Evolutionary conservation across 2,329 filamentous ascomycete species (phyloP).

Genomic region (Chaetoscypha palmicola): DNA sequence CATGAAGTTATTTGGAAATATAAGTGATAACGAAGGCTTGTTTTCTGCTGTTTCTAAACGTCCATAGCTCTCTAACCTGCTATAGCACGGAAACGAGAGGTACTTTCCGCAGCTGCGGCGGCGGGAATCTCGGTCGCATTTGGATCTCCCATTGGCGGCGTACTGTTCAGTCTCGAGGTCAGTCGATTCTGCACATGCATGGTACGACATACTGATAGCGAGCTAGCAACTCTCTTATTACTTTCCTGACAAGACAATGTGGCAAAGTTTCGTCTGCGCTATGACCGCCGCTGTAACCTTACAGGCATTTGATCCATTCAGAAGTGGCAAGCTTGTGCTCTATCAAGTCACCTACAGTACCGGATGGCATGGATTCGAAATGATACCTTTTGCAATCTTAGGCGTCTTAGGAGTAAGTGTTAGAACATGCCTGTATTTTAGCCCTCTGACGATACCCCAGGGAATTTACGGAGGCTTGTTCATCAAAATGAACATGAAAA

Average conservation of each 20-base stretch:
- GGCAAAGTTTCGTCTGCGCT: slow-evolving; percentile 98
- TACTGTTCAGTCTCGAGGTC: slow-evolving; percentile 90
- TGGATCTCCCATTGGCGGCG: slow-evolving; percentile 72
- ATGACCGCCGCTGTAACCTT: slow-evolving; percentile 97
- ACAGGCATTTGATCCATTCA: slow-evolving; percentile 88
- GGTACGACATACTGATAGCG: slow-evolving; percentile 10
- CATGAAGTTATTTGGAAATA: slow-evolving; percentile 76
- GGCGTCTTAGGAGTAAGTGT: slow-evolving; percentile 66
- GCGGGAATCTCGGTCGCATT: slow-evolving; percentile 54
- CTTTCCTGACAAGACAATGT: slow-evolving; percentile 99
- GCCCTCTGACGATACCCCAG: slow-evolving; percentile 30
- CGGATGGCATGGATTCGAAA: slow-evolving; percentile 90
- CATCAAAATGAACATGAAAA: slow-evolving; percentile 86
- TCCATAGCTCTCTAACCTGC: slow-evolving; percentile 22
- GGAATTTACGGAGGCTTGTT: slow-evolving; percentile 94
- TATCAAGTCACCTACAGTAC: slow-evolving; percentile 93
- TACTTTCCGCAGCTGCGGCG: slow-evolving; percentile 82
- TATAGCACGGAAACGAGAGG: slow-evolving; percentile 81
- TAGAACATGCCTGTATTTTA: background rate
- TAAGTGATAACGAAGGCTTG: slow-evolving; percentile 79
- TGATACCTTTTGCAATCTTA: slow-evolving; percentile 78
- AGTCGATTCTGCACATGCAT: slow-evolving; percentile 8
- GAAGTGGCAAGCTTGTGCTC: slow-evolving; percentile 88
- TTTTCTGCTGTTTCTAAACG: background rate
- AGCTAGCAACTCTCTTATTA: slow-evolving; percentile 86